Conservation (phyloP, 352 stramenopile species). For the Globisporangium lucens region DNA sequence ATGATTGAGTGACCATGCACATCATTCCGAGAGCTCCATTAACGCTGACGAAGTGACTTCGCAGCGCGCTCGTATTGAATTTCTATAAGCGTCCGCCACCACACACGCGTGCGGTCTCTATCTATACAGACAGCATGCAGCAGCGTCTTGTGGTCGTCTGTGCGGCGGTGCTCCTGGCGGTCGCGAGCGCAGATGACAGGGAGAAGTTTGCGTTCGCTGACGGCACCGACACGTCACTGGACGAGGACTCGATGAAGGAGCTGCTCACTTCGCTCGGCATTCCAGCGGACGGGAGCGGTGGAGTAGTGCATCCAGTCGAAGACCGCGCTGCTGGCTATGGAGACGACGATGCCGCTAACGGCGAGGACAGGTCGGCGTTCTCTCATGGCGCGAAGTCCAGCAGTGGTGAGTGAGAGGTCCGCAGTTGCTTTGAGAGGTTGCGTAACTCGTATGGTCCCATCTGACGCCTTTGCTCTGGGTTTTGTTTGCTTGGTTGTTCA, state of each 20-base stretch:
- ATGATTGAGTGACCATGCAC: background rate
- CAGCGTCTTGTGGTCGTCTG: background rate
- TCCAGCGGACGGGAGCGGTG: background rate
- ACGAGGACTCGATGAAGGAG: background rate
- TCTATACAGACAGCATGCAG: background rate
- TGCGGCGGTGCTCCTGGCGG: background rate
- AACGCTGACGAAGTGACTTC: background rate
- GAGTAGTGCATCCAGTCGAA: background rate
- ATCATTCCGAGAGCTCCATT: background rate
- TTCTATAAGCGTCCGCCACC: background rate
- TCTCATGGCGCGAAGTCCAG: background rate
- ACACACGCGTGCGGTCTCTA: background rate
- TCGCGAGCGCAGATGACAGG: background rate
- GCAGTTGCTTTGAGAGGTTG: background rate
- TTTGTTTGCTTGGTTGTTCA: background rate
- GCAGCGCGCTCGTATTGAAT: background rate
- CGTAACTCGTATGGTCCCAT: background rate
- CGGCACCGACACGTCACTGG: background rate
- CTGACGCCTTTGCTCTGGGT: background rate
- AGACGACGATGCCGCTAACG: background rate
- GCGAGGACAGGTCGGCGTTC: background rate
- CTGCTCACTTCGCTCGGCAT: conserved; percentile 3
- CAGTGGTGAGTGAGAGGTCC: conserved; percentile 1
- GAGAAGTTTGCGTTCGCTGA: conserved; percentile 4
- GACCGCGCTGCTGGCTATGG: background rate